phyloP scores from a whole-genome alignment of 2,329 filamentous ascomycete species.

The Fusarium subglutinans region DNA sequence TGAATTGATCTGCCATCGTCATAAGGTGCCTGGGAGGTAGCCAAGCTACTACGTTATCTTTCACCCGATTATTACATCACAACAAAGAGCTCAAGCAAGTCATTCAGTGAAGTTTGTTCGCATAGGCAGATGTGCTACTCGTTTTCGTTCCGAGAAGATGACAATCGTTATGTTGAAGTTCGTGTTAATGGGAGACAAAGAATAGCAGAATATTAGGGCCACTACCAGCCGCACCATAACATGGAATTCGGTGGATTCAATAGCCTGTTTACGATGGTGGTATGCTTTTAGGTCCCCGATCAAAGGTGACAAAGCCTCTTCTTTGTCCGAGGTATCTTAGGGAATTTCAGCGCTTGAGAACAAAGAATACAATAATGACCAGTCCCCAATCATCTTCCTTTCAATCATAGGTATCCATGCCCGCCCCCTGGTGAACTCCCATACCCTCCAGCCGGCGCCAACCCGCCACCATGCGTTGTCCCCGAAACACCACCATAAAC shows the following conservation, averaged over 20 bases:
- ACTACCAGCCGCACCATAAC: neutral
- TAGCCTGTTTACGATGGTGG: neutral
- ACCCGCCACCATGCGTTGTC: conserved; percentile 11
- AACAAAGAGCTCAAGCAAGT: neutral
- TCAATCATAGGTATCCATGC: conserved; percentile 5
- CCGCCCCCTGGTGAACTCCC: conserved; percentile 24
- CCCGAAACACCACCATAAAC: conserved; percentile 30
- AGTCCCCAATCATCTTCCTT: too few species aligned
- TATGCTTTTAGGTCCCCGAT: neutral
- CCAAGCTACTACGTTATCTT: neutral
- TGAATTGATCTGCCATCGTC: neutral
- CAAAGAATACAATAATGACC: neutral
- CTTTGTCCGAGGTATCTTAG: neutral
- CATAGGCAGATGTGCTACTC: accelerated
- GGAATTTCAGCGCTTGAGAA: neutral
- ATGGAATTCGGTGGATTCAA: neutral
- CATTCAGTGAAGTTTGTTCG: neutral
- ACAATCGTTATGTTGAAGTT: neutral
- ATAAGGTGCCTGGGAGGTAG: neutral
- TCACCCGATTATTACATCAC: accelerated
- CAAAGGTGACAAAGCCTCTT: neutral
- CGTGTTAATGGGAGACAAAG: too few species aligned
- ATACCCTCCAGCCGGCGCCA: conserved; percentile 15
- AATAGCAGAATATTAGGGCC: accelerated
- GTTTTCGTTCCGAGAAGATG: neutral